Conservation (phyloP, 1,284 basidiomycete genomes). For the Ceratobasidium sp. region DNA sequence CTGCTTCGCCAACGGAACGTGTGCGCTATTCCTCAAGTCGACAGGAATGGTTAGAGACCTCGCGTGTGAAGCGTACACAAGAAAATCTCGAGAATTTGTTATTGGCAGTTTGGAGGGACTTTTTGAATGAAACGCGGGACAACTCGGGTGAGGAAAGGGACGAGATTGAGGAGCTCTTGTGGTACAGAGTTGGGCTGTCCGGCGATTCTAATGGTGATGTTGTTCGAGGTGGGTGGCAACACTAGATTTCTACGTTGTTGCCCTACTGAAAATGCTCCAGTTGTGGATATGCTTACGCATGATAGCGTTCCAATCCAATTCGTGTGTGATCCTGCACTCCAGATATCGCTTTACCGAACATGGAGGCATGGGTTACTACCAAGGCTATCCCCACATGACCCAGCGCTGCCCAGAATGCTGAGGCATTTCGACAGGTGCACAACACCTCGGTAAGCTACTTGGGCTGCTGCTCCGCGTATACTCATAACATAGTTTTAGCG, state of each 20-base stretch:
- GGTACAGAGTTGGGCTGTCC: slow-evolving; percentile 32
- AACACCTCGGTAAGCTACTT: slow-evolving; percentile 7
- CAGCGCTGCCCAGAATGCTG: slow-evolving; percentile 1
- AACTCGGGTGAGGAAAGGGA: slow-evolving; percentile 12
- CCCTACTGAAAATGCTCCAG: not conserved
- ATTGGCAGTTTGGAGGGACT: slow-evolving; percentile 10
- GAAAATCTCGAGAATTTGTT: slow-evolving; percentile 17
- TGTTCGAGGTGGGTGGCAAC: slow-evolving; percentile 13
- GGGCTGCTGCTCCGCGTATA: not conserved
- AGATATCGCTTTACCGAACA: slow-evolving; percentile 31
- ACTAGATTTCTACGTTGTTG: not conserved
- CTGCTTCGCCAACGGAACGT: slow-evolving; percentile 8
- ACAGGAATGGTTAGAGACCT: slow-evolving; percentile 20
- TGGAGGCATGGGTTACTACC: slow-evolving; percentile 14
- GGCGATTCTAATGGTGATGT: slow-evolving; percentile 22
- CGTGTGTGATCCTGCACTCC: slow-evolving; percentile 31
- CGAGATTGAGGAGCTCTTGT: slow-evolving; percentile 31
- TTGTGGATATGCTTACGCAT: slow-evolving; percentile 34
- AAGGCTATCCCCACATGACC: slow-evolving; percentile 4
- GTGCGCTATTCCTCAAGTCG: slow-evolving; percentile 12
- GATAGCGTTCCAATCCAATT: slow-evolving; percentile 10
- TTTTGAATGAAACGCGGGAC: slow-evolving; percentile 15
- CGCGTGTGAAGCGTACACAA: slow-evolving; percentile 20
- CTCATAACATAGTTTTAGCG: not conserved
- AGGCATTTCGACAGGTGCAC: slow-evolving; percentile 29